A percentile compares a stretch with the other conserved stretches of the same genome.
Evolutionary conservation across 805 yeast species (phyloP).

Genomic region (Saccharomycopsis oosterbeekiorum): DNA sequence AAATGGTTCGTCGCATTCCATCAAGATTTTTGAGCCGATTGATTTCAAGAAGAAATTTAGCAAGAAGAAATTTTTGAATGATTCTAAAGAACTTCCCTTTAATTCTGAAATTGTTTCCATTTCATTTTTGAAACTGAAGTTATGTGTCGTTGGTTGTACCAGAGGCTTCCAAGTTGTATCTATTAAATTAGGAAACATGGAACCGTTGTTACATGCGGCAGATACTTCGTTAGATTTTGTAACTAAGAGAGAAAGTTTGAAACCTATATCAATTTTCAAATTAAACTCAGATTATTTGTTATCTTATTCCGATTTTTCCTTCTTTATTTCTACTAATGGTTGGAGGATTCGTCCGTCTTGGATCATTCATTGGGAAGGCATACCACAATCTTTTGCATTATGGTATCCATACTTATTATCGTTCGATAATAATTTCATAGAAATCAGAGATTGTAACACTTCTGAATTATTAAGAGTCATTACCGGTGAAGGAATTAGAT

Average conservation of each 20-base stretch:
- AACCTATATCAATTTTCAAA: slow-evolving; percentile 86
- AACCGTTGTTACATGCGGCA: slow-evolving; percentile 91
- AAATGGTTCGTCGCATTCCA: slow-evolving; percentile 66
- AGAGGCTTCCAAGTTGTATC: slow-evolving; percentile 94
- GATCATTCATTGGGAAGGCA: slow-evolving; percentile 95
- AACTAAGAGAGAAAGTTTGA: slow-evolving; percentile 66
- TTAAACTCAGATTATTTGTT: slow-evolving; percentile 81
- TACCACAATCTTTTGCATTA: slow-evolving; percentile 83
- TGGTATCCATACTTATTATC: slow-evolving; percentile 92
- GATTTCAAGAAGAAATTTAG: slow-evolving; percentile 42
- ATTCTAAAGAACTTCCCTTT: slow-evolving; percentile 66
- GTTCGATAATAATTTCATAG: slow-evolving; percentile 84
- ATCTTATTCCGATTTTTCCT: slow-evolving; percentile 87
- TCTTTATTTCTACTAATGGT: slow-evolving; percentile 88
- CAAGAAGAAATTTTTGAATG: slow-evolving; percentile 62
- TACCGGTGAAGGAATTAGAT: slow-evolving; percentile 83
- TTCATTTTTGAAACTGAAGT: slow-evolving; percentile 76
- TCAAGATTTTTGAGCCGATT: slow-evolving; percentile 81
- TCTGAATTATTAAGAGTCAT: slow-evolving; percentile 83
- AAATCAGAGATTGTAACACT: slow-evolving; percentile 82
- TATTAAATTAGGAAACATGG: slow-evolving; percentile 25
- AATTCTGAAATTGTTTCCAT: slow-evolving; percentile 86
- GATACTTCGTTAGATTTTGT: slow-evolving; percentile 96
- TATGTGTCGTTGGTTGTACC: slow-evolving; percentile 85
- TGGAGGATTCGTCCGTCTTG: slow-evolving; percentile 94